Evolutionary conservation across 805 yeast genomes (phyloP), one percentile per base, ranked within the genome.

Genomic region (Candida easanensis): DNA sequence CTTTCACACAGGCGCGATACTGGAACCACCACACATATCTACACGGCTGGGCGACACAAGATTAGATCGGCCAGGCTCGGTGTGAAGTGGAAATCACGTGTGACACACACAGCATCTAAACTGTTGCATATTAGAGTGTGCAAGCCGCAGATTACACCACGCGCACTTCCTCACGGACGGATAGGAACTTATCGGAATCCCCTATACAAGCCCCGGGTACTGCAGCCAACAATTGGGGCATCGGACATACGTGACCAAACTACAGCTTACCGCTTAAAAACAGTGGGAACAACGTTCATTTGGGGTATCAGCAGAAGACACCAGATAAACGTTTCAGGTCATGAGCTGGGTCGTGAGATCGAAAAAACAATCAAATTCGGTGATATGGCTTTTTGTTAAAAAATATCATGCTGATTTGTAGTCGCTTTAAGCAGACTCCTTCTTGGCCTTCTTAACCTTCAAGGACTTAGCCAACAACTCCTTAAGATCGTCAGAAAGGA

Each of bases 381-480:
- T 30, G 33, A 30, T 27, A 14, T 19, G 6, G 38, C 19, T 7
- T n/a, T 14, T 22, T 17, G 21, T n/a, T n/a, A 17, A 30, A n/a
- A 30, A 11, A 23, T 23, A 23, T 11, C 19, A 15, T 30, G 33
- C 33, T 17, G 19, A 8, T 26, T 26, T n/a, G n/a, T n/a, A n/a
- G 30, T 26, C 33, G 11, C 6, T 27, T 30, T 30, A 30, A 14
- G 33, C 33, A 30, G 33, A 30, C 33, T 30, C 44, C 45, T 48
- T 62, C 57, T 41, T 57, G 52, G 45, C 60, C 60, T 61, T 63
- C 64, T 53, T 63, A 46, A 67, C 60, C 68, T 76, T 78, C 56
- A 81, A 68, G 36, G 84, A 75, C 51, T 70, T 64, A 39, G 77
- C 61, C 40, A 81, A 56, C 40, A 79, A 64, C 38, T 50, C 49